phyloP scores from a whole-genome alignment of 371 early-diverging fungal species.

The Mucor circinelloides region DNA sequence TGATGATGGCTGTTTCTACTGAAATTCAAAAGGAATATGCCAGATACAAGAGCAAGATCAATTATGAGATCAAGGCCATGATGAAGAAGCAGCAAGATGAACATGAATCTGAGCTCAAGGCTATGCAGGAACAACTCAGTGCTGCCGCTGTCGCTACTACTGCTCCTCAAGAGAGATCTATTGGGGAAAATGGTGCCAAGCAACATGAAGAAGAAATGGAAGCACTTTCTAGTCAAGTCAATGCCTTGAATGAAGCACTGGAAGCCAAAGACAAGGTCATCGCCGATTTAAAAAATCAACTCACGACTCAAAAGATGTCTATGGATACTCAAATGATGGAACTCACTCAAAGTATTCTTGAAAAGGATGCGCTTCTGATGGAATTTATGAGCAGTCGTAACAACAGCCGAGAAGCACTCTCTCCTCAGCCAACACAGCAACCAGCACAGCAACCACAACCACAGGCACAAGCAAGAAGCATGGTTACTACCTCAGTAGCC shows the following conservation, averaged over 20 bases:
- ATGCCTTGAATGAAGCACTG: not conserved
- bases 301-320: slow-evolving; percentile 17
- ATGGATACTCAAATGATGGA: slow-evolving; percentile 29
- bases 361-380: slow-evolving; percentile 24
- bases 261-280: slow-evolving; percentile 11
- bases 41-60: slow-evolving; percentile 14
- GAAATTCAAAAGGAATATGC: slow-evolving; percentile 39
- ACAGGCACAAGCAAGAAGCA: not conserved
- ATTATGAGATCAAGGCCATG: slow-evolving; percentile 8
- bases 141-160: not conserved
- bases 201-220: not conserved
- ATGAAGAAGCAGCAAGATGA: slow-evolving; percentile 8
- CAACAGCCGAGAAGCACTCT: slow-evolving; percentile 15
- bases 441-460: not conserved
- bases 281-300: slow-evolving; percentile 2
- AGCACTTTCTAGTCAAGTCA: slow-evolving; percentile 1
- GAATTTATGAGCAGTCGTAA: slow-evolving; percentile 22
- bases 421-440: not conserved
- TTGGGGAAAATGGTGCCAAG: not conserved
- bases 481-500: not conserved
- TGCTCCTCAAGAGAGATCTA: slow-evolving; percentile 2
- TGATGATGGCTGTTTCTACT: slow-evolving; percentile 37
- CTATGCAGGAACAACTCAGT: slow-evolving; percentile 13
- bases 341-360: slow-evolving; percentile 22
- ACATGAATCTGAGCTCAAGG: slow-evolving; percentile 12